phyloP scores from a whole-genome alignment of 2,329 filamentous ascomycete genomes.

The Penicillium thymicola region DNA sequence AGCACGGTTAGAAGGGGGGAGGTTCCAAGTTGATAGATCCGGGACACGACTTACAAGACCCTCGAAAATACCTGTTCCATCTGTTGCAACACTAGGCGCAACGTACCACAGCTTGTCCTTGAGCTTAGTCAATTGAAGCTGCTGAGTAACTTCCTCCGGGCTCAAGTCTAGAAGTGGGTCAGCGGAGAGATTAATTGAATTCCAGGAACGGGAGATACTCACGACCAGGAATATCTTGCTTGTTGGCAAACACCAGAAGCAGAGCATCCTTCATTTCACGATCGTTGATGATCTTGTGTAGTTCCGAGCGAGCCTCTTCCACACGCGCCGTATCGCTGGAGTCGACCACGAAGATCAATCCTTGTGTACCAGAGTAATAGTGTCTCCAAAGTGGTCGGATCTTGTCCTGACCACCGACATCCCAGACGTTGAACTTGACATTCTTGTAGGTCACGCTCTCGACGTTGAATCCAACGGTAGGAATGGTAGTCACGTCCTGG shows the following conservation, averaged over 20 bases:
- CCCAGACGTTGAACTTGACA: constrained; percentile 99
- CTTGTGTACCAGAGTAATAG: constrained; percentile 95
- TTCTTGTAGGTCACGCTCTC: constrained; percentile 99
- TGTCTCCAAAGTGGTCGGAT: constrained; percentile 96
- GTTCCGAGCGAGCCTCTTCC: constrained; percentile 86
- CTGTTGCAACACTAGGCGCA: constrained; percentile 76
- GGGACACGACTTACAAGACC: constrained; percentile 57
- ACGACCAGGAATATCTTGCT: constrained; percentile 90
- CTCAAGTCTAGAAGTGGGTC: constrained; percentile 61
- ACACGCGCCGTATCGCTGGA: constrained; percentile 88
- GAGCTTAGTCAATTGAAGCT: constrained; percentile 70
- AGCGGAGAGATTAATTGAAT: constrained; percentile 11
- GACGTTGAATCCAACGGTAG: constrained; percentile 98
- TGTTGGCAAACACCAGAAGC: constrained; percentile 95
- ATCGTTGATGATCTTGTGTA: constrained; percentile 97
- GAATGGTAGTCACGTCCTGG: constrained; percentile 97
- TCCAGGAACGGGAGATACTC: constrained; percentile 28
- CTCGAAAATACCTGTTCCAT: constrained; percentile 76
- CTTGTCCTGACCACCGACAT: constrained; percentile 98
- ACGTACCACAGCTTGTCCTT: constrained; percentile 86
- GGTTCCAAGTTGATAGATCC: neutral
- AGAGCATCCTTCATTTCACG: constrained; percentile 96
- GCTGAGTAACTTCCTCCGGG: constrained; percentile 74
- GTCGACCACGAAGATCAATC: constrained; percentile 97
- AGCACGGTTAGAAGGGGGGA: constrained; percentile 4